Evolutionary conservation across 805 yeast species (phyloP).

Genomic region (Schwanniomyces pseudopolymorphus): DNA sequence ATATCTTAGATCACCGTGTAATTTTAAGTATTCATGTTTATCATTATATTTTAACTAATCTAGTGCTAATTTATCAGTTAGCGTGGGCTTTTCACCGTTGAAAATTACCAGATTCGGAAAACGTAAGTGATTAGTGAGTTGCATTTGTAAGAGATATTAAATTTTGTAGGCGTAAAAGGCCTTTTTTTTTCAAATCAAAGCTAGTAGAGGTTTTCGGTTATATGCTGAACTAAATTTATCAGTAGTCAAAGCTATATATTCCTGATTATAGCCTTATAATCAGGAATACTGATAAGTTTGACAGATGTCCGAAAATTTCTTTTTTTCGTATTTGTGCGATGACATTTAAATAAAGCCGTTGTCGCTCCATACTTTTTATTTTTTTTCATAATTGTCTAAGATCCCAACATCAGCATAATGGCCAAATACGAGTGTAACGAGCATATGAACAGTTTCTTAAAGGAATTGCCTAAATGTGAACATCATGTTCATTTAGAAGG

Average conservation of each 20-base stretch:
- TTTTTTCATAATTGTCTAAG: not conserved
- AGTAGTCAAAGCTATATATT: too few species aligned
- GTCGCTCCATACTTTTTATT: not conserved
- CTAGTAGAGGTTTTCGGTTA: too few species aligned
- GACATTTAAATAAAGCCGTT: not conserved
- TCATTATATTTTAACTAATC: too few species aligned
- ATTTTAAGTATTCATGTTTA: too few species aligned
- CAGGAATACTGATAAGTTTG: too few species aligned
- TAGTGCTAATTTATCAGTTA: too few species aligned
- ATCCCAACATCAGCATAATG: not conserved
- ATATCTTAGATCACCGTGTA: too few species aligned
- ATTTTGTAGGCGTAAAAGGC: too few species aligned
- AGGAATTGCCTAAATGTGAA: constrained; percentile 81
- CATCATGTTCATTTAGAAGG: constrained; percentile 69
- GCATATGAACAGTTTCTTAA: constrained; percentile 50
- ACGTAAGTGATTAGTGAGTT: not conserved
- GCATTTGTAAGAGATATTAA: too few species aligned
- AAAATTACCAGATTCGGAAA: not conserved
- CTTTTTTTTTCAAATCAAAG: too few species aligned
- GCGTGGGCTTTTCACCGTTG: not conserved
- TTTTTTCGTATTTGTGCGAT: not conserved
- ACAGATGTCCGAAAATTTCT: not conserved
- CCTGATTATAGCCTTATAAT: too few species aligned
- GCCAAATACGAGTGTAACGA: constrained; percentile 13
- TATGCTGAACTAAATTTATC: too few species aligned